These are phyloP conservation scores for Triangularia setosa DNA, from an alignment of 2,329 filamentous ascomycete species.

Conservation along the genomic window DNA sequence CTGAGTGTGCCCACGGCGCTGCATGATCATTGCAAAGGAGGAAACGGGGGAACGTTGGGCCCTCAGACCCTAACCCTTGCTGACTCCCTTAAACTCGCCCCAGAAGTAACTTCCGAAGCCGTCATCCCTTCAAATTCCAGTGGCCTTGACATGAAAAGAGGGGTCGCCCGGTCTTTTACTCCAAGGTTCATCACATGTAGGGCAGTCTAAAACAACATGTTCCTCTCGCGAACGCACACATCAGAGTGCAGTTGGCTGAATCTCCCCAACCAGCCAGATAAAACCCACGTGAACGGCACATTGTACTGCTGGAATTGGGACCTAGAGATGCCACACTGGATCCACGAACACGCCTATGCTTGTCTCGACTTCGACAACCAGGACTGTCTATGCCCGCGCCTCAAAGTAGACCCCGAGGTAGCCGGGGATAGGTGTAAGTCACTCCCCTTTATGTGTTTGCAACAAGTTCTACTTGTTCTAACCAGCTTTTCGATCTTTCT, in stretches of 20 bases:
- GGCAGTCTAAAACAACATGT: neutral
- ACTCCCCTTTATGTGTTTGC: neutral
- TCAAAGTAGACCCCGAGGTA: slow-evolving; percentile 15
- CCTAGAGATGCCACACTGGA: neutral
- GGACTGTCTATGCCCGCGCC: slow-evolving; percentile 3
- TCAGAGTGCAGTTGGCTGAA: neutral
- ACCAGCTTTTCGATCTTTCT: neutral
- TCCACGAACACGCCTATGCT: neutral
- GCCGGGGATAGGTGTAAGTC: slow-evolving; percentile 15
- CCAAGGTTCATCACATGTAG: neutral
- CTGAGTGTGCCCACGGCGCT: neutral
- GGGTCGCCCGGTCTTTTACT: neutral
- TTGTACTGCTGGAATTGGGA: slow-evolving; percentile 8
- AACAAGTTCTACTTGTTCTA: neutral
- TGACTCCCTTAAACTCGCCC: neutral
- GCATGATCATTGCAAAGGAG: neutral
- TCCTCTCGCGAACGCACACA: neutral
- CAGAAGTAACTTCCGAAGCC: neutral
- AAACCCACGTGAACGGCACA: neutral
- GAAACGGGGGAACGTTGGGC: neutral
- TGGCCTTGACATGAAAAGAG: neutral
- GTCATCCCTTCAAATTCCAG: neutral
- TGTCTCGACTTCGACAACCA: slow-evolving; percentile 1
- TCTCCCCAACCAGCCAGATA: neutral
- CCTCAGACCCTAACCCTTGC: neutral